Percentiles rank a stretch among this genome's conserved stretches.
Evolutionary conservation across 495 filamentous ascomycete genomes (phyloP).

Genomic region (Opeltia flavorubescens): DNA sequence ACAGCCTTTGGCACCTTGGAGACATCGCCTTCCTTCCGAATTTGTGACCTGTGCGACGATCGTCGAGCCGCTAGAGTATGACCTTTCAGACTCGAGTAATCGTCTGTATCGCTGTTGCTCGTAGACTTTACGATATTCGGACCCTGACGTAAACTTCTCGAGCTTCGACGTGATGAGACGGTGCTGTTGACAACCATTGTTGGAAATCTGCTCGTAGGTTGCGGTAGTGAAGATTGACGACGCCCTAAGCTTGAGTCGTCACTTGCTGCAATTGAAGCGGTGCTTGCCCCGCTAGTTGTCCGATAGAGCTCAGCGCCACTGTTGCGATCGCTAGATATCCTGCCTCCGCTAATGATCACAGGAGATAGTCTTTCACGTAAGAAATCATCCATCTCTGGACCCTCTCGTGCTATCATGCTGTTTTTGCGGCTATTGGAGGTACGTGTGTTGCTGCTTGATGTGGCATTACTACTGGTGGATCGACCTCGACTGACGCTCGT

Average conservation of each 20-base stretch:
- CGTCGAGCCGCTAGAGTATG: slow-evolving; percentile 36
- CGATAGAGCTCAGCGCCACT: slow-evolving; percentile 1
- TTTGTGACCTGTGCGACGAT: slow-evolving; percentile 31
- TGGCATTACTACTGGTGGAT: slow-evolving; percentile 42
- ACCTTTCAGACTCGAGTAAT: slow-evolving; percentile 9
- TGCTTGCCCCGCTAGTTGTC: slow-evolving; percentile 16
- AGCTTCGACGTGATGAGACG: slow-evolving; percentile 4
- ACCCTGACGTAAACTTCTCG: slow-evolving; percentile 11
- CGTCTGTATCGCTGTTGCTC: neutral
- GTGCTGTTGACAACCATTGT: slow-evolving; percentile 5
- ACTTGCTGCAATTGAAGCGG: slow-evolving; percentile 50
- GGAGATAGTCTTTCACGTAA: slow-evolving; percentile 69
- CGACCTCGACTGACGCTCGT: slow-evolving; percentile 31
- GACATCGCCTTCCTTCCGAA: slow-evolving; percentile 29
- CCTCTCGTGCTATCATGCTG: slow-evolving; percentile 36
- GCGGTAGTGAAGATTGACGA: slow-evolving; percentile 6
- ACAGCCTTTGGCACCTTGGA: slow-evolving; percentile 23
- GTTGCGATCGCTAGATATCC: slow-evolving; percentile 45
- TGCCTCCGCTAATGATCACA: slow-evolving; percentile 74
- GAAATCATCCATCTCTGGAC: slow-evolving; percentile 49
- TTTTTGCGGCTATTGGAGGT: slow-evolving; percentile 32
- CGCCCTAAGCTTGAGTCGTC: slow-evolving; percentile 53
- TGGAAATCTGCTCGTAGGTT: neutral
- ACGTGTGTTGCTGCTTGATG: slow-evolving; percentile 24
- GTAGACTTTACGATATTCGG: neutral